These are phyloP conservation scores for Boechera retrofracta DNA, from an alignment of 345 rosid species.

Conservation along the genomic window DNA sequence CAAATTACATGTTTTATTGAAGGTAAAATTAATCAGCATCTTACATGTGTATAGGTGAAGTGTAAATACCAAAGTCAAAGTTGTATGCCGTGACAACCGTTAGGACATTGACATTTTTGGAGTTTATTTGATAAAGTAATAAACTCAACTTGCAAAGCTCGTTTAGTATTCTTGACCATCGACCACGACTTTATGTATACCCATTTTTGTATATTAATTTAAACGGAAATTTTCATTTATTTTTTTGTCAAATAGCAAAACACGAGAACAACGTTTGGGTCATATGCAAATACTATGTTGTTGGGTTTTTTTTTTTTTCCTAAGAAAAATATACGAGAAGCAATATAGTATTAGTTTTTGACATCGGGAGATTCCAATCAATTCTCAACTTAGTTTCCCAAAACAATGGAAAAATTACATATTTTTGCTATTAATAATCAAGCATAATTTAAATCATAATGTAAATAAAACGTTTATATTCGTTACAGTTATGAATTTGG, in stretches of 20 bases:
- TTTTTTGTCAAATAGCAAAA: slow-evolving; percentile 7
- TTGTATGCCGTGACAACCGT: slow-evolving; percentile 4
- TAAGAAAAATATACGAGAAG: too few species aligned
- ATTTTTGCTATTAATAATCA: too few species aligned
- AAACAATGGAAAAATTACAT: too few species aligned
- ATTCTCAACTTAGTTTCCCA: too few species aligned
- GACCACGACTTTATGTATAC: not conserved
- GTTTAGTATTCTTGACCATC: not conserved
- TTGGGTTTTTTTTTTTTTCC: too few species aligned
- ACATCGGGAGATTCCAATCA: too few species aligned
- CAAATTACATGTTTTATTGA: slow-evolving; percentile 17
- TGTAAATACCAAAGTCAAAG: slow-evolving; percentile 24
- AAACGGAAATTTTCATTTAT: not conserved
- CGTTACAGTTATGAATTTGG: too few species aligned
- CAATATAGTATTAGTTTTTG: too few species aligned
- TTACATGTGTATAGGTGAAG: slow-evolving; percentile 9
- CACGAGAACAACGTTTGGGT: slow-evolving; percentile 23
- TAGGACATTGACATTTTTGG: slow-evolving; percentile 27
- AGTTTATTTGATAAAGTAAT: not conserved
- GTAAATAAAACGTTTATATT: too few species aligned
- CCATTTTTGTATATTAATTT: not conserved
- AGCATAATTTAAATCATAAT: too few species aligned
- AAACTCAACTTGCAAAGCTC: not conserved
- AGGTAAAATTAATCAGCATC: slow-evolving; percentile 1
- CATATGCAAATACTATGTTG: not conserved